Base-by-base conservation (phyloP, 1,139 yeast species). In the Pichia sp. region DNA sequence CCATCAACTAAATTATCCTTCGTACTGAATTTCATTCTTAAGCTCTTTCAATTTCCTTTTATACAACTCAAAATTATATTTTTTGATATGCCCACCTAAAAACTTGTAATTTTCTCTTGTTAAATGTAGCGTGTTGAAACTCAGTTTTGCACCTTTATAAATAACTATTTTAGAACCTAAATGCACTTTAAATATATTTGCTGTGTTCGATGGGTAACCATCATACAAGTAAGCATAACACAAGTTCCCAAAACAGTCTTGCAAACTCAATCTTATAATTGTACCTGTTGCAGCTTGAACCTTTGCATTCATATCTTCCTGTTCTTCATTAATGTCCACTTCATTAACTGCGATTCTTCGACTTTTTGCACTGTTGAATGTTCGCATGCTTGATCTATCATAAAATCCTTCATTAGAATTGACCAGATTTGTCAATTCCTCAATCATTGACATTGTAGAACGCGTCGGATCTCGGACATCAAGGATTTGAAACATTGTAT, bases 401-500 rank as follows among this genome's bases (percentile, higher is more conserved):
- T 56, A 53, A 38, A 53, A 61, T 0, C 60, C 59, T 10, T 57
- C 56, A 45, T 62, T 62, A 1, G 48, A 53, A 47, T 65, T 64
- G 7, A 61, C 48, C 28, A 58, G 37, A 39, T 58, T 60, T 1
- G 49, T 53, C 32, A 70, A 54, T 2, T 58, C 58, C 50, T 72
- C 76, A 7, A 71, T 55, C 48, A 66, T 68, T 5, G 63, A 50
- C 29, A 69, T 50, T 18, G 61, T 59, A 0, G 76, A 68, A 29
- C 53, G 56, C 2, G 68, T 58, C 6, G 68, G 54, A 56, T 73
- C 69, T 49, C 67, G 64, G 1, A 71, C 53, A 56, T 68, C 69
- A 5, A 73, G 60, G 2, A 73, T 63, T 58, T 73, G 76, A 52
- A 72, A 71, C 7, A 73, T 38, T 9, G 50, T 52, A 3, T 44